These are phyloP conservation scores for Cicer judaicum DNA, from an alignment of 306 rosid genomes.

Conservation along the genomic window DNA sequence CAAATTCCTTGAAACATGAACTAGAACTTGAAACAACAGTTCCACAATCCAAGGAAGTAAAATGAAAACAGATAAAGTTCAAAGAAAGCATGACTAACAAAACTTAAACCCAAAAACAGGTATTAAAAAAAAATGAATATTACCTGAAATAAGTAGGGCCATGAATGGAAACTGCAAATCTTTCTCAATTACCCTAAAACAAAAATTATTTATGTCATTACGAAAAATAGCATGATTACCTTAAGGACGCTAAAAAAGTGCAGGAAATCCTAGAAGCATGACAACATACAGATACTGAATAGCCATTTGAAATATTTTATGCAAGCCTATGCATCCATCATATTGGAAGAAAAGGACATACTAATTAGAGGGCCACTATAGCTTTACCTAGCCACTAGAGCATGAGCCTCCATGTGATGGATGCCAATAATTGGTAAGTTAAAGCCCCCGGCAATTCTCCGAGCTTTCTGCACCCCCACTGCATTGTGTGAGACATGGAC, in stretches of 20 bases:
- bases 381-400: conserved; percentile 90
- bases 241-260: not conserved
- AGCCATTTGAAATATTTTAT: conserved; percentile 30
- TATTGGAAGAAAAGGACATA: conserved; percentile 6
- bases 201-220: conserved; percentile 37
- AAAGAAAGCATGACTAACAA: conserved; percentile 30
- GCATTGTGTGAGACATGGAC: conserved; percentile 47
- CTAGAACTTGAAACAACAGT: not conserved
- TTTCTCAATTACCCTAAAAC: conserved; percentile 69
- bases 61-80: conserved; percentile 26
- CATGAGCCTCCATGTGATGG: conserved; percentile 99
- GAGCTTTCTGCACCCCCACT: conserved; percentile 95
- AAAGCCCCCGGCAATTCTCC: conserved; percentile 67
- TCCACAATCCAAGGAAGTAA: conserved; percentile 23
- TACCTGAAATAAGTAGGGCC: conserved; percentile 91
- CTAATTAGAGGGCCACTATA: conserved; percentile 8
- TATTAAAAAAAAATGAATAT: conserved; percentile 10
- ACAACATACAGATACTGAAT: conserved; percentile 31
- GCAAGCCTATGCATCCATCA: conserved; percentile 30
- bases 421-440: conserved; percentile 82
- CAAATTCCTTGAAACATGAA: conserved; percentile 22
- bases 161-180: conserved; percentile 90
- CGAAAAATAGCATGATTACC: conserved; percentile 37
- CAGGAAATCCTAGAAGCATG: conserved; percentile 21
- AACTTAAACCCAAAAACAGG: conserved; percentile 4